Percentiles rank a stretch among this genome's conserved stretches.
Evolutionary conservation across 306 rosid species (phyloP).

Genomic region (Quillaja saponaria): DNA sequence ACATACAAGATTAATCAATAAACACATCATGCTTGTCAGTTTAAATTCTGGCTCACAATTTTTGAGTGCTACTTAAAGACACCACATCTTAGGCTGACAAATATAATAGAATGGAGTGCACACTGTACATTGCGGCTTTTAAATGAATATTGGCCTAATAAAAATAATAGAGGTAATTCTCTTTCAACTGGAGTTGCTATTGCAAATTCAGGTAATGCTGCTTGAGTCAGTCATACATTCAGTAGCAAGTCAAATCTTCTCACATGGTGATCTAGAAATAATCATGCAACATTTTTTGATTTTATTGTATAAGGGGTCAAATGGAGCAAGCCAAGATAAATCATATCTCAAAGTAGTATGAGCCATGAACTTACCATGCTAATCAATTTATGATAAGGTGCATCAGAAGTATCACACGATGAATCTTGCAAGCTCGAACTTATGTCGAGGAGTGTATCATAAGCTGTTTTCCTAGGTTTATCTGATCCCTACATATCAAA

Average conservation of each 20-base stretch:
- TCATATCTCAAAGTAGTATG: too few species aligned
- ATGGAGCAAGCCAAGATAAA: too few species aligned
- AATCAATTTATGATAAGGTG: conserved; percentile 65
- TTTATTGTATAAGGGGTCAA: too few species aligned
- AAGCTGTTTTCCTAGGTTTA: conserved; percentile 75
- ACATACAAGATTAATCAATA: not conserved
- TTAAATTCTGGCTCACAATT: too few species aligned
- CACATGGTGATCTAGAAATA: not conserved
- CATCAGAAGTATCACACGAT: conserved; percentile 42
- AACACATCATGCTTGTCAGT: too few species aligned
- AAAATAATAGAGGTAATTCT: conserved; percentile 8
- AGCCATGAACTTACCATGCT: conserved; percentile 64
- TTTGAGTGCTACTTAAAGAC: not conserved
- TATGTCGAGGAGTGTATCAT: conserved; percentile 62
- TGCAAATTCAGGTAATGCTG: conserved; percentile 2
- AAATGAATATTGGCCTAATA: conserved; percentile 9
- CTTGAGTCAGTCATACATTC: conserved; percentile 8
- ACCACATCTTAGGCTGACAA: not conserved
- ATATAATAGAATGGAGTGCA: not conserved
- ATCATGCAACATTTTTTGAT: not conserved
- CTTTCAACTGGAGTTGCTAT: conserved; percentile 5
- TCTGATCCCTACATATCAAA: conserved; percentile 60
- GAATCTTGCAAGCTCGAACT: conserved; percentile 65
- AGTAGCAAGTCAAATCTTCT: conserved; percentile 7
- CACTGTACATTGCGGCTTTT: conserved; percentile 10